Base-by-base conservation (phyloP, 2,329 filamentous ascomycete species). In the Pezicula neosporulosa region DNA sequence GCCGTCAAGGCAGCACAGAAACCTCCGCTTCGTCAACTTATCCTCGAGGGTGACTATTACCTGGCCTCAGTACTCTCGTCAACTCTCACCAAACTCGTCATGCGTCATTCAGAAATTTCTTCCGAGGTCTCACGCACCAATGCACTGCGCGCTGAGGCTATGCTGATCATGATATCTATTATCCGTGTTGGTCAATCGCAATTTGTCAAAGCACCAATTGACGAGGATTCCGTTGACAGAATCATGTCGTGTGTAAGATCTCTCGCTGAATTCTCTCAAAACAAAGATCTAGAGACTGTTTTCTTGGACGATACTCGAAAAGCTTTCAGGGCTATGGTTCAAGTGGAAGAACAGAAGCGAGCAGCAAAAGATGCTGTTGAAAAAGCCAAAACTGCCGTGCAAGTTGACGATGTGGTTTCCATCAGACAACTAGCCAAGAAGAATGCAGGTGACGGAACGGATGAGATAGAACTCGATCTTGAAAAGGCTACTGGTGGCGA, bases 121-220 rank as follows among this genome's bases (percentile, higher is more conserved):
- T 77, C 87, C 21, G 93, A 97, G 63, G 72, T 79, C 41, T 89
- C 89, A 41, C 87, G 94, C 37, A 97, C 93, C 28, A 99, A 99
- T 63, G 92, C 93, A 28, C 81, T 99, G 24, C 87, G 90, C 46
- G 94, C 94, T 3, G 94, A 99, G 71, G 94, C 94, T 42, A 99
- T 99, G 94, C 81, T 99, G 48, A 97, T 99, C 68, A 96, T 97
- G 92, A 96, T 99, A 62, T 97, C 94, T 5, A 95, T 99, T 60
- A 90, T 99, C 60, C 91, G 94, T 46, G 94, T 97, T 54, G 94
- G 94, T 38, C 94, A 99, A 72, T 97, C 93, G n/a, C 90, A 96
- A 58, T 99, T 99, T 61, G 94, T 96, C 66, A 97, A 97, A 76
- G 88, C 90, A 1, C 89, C 91, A 2, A 97, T 99, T 58, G 94